phyloP scores from a whole-genome alignment of 2,329 filamentous ascomycete species.

The Arachnopeziza araneosa region DNA sequence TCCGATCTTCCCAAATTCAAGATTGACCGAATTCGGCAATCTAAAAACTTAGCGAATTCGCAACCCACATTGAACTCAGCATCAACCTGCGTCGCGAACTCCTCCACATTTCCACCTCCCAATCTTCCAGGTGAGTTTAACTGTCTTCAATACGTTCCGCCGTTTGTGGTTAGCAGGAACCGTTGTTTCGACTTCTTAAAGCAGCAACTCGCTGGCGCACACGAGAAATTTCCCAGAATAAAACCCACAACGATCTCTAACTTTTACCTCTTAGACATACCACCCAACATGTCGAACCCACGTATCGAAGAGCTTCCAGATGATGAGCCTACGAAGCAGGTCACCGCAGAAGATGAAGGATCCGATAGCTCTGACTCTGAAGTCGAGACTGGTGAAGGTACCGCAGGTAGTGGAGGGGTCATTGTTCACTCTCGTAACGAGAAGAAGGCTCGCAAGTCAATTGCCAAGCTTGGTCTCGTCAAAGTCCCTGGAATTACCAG shows the following conservation, averaged over 20 bases:
- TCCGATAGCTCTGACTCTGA: conserved; percentile 69
- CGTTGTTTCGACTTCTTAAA: neutral
- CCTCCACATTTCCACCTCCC: neutral
- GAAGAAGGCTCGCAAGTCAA: conserved; percentile 99
- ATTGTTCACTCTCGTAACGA: conserved; percentile 98
- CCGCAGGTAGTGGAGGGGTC: conserved; percentile 73
- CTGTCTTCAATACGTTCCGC: neutral
- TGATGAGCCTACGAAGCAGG: conserved; percentile 77
- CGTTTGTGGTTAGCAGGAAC: neutral
- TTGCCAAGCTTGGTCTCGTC: conserved; percentile 96
- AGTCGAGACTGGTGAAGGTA: conserved; percentile 62
- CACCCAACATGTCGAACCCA: conserved; percentile 84
- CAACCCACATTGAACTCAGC: conserved; percentile 7
- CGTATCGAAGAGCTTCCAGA: conserved; percentile 97
- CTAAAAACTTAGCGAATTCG: conserved; percentile 23
- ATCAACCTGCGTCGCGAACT: neutral
- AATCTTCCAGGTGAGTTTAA: conserved; percentile 16
- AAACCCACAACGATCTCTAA: conserved; percentile 21
- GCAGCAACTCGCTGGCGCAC: conserved; percentile 16
- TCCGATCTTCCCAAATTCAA: neutral
- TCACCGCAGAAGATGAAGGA: conserved; percentile 67
- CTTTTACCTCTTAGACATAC: conserved; percentile 28
- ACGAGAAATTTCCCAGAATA: conserved; percentile 23
- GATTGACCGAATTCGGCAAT: conserved; percentile 7
- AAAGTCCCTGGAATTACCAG: conserved; percentile 96